These are phyloP conservation scores for Xylariomycetidae sp. DNA, from an alignment of 2,329 filamentous ascomycete genomes.

Conservation along the genomic window DNA sequence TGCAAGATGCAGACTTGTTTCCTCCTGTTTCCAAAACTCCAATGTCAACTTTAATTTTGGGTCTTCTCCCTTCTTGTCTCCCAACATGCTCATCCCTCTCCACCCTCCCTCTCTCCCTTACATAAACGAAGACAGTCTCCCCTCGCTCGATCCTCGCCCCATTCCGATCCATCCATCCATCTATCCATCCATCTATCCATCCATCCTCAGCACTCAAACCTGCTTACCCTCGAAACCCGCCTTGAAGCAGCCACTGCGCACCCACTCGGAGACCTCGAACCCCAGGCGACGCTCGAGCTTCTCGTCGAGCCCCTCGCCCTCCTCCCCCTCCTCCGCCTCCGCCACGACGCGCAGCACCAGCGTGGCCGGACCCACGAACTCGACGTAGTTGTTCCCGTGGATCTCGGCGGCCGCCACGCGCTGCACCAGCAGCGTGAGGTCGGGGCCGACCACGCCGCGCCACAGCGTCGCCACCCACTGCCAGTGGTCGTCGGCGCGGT, in stretches of 20 bases:
- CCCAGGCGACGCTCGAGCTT: conserved; percentile 67
- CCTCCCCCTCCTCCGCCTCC: conserved; percentile 6
- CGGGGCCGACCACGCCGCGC: conserved; percentile 77
- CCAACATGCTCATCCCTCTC: neutral
- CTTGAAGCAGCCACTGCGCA: conserved; percentile 43
- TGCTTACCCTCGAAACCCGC: conserved; percentile 12
- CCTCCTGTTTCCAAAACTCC: too few species aligned
- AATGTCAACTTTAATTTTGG: too few species aligned
- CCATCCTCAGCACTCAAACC: neutral
- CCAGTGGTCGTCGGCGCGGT: conserved; percentile 86
- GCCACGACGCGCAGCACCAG: conserved; percentile 47
- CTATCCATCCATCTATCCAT: neutral
- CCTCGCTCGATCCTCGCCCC: too few species aligned
- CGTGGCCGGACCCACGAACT: conserved; percentile 48
- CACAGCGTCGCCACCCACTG: conserved; percentile 95
- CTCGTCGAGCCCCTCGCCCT: conserved; percentile 50
- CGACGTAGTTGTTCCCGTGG: conserved; percentile 40
- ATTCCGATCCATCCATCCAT: conserved; percentile 3
- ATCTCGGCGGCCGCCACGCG: conserved; percentile 15
- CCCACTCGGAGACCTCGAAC: conserved; percentile 86
- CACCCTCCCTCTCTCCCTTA: neutral
- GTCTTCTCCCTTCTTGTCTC: neutral
- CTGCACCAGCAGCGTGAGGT: conserved; percentile 67
- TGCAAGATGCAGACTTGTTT: too few species aligned
- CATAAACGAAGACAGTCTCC: too few species aligned